Evolutionary conservation across 495 filamentous ascomycete species (phyloP).

Genomic region (Talaromyces ruber): DNA sequence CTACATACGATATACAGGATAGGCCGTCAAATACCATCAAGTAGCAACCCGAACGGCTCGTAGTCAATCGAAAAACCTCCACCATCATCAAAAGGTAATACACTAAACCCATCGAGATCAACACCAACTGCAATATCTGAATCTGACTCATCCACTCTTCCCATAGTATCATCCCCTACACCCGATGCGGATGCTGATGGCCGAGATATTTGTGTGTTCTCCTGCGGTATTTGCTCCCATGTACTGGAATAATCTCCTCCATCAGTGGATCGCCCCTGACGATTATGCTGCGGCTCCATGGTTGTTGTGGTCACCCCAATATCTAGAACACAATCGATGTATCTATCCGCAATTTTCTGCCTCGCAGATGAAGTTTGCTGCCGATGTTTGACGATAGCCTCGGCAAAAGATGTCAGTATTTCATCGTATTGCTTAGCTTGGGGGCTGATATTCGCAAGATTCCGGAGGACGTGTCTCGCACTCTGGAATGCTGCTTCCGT

Average conservation of each 20-base stretch:
- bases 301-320: background rate
- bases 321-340: slow-evolving; percentile 3
- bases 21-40: slow-evolving; percentile 2
- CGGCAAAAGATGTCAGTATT: slow-evolving; percentile 5
- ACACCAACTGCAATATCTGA: background rate
- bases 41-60: slow-evolving; percentile 2
- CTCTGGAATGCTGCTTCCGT: slow-evolving; percentile 2
- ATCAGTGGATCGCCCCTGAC: background rate
- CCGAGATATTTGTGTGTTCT: background rate
- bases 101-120: slow-evolving; percentile 5
- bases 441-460: slow-evolving; percentile 1
- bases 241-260: background rate
- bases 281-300: background rate
- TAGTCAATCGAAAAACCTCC: slow-evolving; percentile 2
- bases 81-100: slow-evolving; percentile 1
- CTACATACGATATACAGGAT: background rate
- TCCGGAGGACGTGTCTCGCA: background rate
- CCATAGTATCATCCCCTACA: background rate
- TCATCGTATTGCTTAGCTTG: slow-evolving; percentile 5
- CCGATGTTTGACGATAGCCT: slow-evolving; percentile 3
- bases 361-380: background rate
- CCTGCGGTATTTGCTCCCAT: background rate
- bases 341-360: background rate
- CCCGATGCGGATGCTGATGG: background rate
- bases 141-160: background rate